Evolutionary conservation across 306 rosid species (phyloP), one percentile per base, ranked within the genome.

Genomic region (Pyrus bretschneideri): DNA sequence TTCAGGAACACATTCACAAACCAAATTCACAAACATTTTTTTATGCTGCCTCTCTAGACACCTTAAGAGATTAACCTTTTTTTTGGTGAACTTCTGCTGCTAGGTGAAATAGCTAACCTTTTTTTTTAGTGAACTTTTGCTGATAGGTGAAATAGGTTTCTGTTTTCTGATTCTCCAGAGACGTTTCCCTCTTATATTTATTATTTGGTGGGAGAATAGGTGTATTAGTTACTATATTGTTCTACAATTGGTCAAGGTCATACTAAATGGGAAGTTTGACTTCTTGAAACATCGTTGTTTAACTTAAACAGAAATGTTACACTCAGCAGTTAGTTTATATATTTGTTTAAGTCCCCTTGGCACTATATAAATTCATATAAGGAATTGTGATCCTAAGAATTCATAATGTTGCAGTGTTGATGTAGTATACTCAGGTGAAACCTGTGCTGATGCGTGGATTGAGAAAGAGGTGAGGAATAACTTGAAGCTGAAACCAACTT

Each of bases 391-490:
- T 76, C 31, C 69, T 33, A 46, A 51, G 67, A 31, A 31, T 62
- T 70, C 72, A n/a, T 29, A 76, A 80, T 84, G 75, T 86, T 86
- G 87, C 97, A 93, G 98, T 63, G 80, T 94, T 33, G 97, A 94
- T 65, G 44, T 94, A 51, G 80, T 94, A 82, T 94, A 80, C 91
- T 82, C 97, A 22, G 84, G 80, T 61, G 91, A 91, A 70, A 23
- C 96, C 49, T 88, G 94, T 85, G 98, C 98, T 69, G 98, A 91
- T 91, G 84, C 94, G 21, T 94, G 98, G 98, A 94, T 94, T 80
- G 97, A 90, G 79, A 91, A 76, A 80, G 98, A 94, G 97, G 98
- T 94, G 81, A 77, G 92, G 71, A 77, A 79, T 78, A 77, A 54
- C 46, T 38, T 67, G 38, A 71, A 45, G 59, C 29, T 78, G 65